A percentile compares a stretch with the other conserved stretches of the same genome.
Evolutionary conservation across 1,284 basidiomycete species (phyloP).

Genomic region (Jaminaea rosea): DNA sequence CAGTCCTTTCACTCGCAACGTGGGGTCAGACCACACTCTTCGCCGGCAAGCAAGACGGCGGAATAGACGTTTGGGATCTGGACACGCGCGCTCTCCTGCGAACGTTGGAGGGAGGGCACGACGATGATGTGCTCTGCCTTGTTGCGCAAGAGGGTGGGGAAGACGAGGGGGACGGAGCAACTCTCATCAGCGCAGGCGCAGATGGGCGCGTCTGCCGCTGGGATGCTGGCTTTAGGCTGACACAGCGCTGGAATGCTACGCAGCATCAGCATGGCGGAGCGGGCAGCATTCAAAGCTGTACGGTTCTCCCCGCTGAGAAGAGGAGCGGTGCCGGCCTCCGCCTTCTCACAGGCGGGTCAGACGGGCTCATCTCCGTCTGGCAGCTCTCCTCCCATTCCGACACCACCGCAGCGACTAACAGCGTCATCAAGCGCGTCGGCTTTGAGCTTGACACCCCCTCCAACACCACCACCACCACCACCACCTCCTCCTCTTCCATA

Average conservation of each 20-base stretch:
- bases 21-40: constrained; percentile 67
- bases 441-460: not conserved
- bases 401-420: not conserved
- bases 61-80: constrained; percentile 78
- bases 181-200: constrained; percentile 24
- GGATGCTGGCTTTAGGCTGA: constrained; percentile 24
- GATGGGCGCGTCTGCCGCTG: constrained; percentile 31
- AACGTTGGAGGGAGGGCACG: constrained; percentile 74
- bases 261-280: constrained; percentile 20
- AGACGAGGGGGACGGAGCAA: too few species aligned
- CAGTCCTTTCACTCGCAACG: constrained; percentile 67
- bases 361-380: constrained; percentile 41
- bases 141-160: constrained; percentile 45
- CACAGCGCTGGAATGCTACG: constrained; percentile 37
- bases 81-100: constrained; percentile 78
- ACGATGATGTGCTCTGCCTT: constrained; percentile 28
- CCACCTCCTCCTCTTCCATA: too few species aligned
- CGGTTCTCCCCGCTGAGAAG: too few species aligned
- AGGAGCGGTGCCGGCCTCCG: constrained; percentile 13
- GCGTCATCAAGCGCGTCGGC: too few species aligned
- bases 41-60: constrained; percentile 86
- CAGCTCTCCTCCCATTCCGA: not conserved
- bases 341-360: constrained; percentile 20
- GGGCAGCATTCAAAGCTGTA: too few species aligned
- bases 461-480: not conserved